Evolutionary conservation across 2,329 filamentous ascomycete genomes (phyloP).

Genomic region (Grosmannia penicillata): DNA sequence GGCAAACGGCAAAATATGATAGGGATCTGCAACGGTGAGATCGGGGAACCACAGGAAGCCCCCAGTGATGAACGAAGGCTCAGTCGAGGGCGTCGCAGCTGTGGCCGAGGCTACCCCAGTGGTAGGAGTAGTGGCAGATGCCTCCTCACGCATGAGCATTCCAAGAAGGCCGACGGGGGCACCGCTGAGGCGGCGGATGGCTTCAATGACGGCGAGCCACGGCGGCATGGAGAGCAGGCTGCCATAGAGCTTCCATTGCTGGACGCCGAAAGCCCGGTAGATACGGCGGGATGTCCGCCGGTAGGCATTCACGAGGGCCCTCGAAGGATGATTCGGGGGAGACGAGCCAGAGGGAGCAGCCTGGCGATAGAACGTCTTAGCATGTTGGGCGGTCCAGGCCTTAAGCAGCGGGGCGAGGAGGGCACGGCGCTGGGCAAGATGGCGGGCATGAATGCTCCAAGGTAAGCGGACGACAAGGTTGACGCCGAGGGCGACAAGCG

Average conservation of each 20-base stretch:
- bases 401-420: conserved; percentile 17
- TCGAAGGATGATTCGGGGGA: not conserved
- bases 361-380: conserved; percentile 9
- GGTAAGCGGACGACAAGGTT: conserved; percentile 29
- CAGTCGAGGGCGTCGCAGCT: not conserved
- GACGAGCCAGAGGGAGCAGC: not conserved
- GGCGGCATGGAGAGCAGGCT: conserved; percentile 27
- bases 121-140: not conserved
- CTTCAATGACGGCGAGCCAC: conserved; percentile 36
- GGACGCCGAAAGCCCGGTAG: conserved; percentile 23
- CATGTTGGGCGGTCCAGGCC: conserved; percentile 18
- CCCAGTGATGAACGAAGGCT: conserved; percentile 27
- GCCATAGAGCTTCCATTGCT: conserved; percentile 30
- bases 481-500: conserved; percentile 28
- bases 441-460: conserved; percentile 23
- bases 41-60: conserved; percentile 42
- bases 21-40: conserved; percentile 35
- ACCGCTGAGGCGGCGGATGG: conserved; percentile 31
- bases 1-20: conserved; percentile 28
- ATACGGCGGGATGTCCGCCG: conserved; percentile 11
- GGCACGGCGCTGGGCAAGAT: conserved; percentile 15
- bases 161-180: conserved; percentile 22
- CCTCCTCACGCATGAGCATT: conserved; percentile 13
- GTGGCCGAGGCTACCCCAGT: not conserved
- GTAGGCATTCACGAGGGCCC: conserved; percentile 13